Conservation (phyloP, 2,329 filamentous ascomycete species). For the Ceratocystis variospora region DNA sequence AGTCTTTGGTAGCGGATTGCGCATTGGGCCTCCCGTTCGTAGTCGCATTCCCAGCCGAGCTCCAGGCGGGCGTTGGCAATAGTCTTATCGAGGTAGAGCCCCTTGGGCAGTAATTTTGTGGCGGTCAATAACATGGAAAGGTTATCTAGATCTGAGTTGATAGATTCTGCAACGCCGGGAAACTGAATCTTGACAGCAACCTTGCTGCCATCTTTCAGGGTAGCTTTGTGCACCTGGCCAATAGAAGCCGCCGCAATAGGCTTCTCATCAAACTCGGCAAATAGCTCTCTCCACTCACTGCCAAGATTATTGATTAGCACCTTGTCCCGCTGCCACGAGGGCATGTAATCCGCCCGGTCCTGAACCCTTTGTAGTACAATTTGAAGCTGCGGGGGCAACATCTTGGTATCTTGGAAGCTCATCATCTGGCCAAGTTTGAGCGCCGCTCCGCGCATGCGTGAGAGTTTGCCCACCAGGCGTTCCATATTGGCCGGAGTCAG, state of each 20-base stretch:
- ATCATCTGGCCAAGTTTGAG: conserved; percentile 96
- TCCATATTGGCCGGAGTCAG: conserved; percentile 87
- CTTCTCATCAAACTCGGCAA: conserved; percentile 71
- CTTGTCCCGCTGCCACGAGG: conserved; percentile 75
- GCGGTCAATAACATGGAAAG: conserved; percentile 81
- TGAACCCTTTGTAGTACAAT: conserved; percentile 87
- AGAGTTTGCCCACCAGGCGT: conserved; percentile 79
- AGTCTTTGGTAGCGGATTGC: conserved; percentile 62
- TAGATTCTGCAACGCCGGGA: conserved; percentile 86
- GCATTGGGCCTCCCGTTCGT: conserved; percentile 73
- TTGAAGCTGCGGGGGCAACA: conserved; percentile 77
- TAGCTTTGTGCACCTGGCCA: conserved; percentile 83
- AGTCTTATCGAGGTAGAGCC: conserved; percentile 89
- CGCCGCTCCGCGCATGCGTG: conserved; percentile 92
- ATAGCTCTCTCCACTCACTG: conserved; percentile 69
- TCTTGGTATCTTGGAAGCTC: conserved; percentile 93
- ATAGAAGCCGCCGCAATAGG: conserved; percentile 94
- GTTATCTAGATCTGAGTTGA: conserved; percentile 92
- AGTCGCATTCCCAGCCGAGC: conserved; percentile 95
- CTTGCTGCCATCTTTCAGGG: conserved; percentile 55
- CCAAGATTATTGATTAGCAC: conserved; percentile 72
- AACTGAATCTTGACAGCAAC: conserved; percentile 98
- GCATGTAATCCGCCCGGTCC: conserved; percentile 97
- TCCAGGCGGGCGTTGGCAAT: conserved; percentile 89
- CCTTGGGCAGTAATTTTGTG: conserved; percentile 76